phyloP scores from a whole-genome alignment of 164 flowering plant genomes.

The Vitis rotundifolia region DNA sequence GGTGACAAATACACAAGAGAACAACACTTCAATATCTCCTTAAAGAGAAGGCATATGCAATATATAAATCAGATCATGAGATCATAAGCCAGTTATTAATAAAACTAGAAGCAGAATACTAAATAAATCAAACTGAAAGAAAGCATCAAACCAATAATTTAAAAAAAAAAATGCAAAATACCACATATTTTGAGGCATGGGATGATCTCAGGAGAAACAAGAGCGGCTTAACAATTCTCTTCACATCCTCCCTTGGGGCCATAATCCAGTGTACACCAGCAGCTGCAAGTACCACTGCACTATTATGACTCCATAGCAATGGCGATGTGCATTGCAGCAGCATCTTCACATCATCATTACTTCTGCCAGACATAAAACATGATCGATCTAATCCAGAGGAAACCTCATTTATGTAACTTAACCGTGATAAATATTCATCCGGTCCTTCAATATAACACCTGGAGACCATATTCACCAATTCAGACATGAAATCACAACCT shows the following conservation, averaged over 20 bases:
- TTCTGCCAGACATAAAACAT: constrained; percentile 49
- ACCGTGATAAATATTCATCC: constrained; percentile 69
- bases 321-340: constrained; percentile 91
- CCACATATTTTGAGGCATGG: constrained; percentile 83
- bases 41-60: too few species aligned
- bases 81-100: background rate
- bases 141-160: background rate
- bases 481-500: constrained; percentile 21
- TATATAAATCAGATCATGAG: too few species aligned
- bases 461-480: constrained; percentile 51
- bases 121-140: background rate
- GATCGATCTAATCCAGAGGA: constrained; percentile 31
- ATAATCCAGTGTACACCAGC: constrained; percentile 97
- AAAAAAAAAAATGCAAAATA: constrained; percentile 21
- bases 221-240: constrained; percentile 86
- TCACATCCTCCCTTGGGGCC: constrained; percentile 72
- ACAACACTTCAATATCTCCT: too few species aligned
- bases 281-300: constrained; percentile 97
- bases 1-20: too few species aligned
- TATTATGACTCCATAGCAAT: constrained; percentile 93
- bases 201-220: constrained; percentile 86
- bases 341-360: constrained; percentile 69
- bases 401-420: constrained; percentile 31
- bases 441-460: constrained; percentile 89
- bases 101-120: constrained; percentile 1